Base-by-base conservation (phyloP, 768 basidiomycete species). In the Trametes cingulata region DNA sequence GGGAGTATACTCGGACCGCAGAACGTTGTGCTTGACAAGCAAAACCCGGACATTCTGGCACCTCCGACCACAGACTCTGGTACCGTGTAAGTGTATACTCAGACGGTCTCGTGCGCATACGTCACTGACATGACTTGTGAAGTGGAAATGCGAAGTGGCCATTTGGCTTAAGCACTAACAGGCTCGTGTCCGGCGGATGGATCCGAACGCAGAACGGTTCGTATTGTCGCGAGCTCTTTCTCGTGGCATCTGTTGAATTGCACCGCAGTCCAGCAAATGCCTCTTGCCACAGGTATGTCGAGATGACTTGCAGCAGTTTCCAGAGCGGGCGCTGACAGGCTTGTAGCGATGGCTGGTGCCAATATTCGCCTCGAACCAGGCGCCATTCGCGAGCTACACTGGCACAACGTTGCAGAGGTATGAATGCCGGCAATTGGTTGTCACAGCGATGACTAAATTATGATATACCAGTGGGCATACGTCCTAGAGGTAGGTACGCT, bases 291-390 rank as follows among this genome's bases (percentile, higher is more conserved):
- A 22, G 66, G 67, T 67, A n/a, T n/a, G n/a, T n/a, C n/a, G n/a
- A n/a, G n/a, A n/a, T n/a, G n/a, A n/a, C n/a, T n/a, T n/a, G n/a
- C n/a, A n/a, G n/a, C n/a, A n/a, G n/a, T n/a, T n/a, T n/a, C n/a
- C n/a, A n/a, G n/a, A n/a, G n/a, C n/a, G n/a, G n/a, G n/a, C n/a
- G n/a, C n/a, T n/a, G n/a, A n/a, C n/a, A n/a, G n/a, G 15, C 50
- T 24, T 50, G 29, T 50, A 69, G 72, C 63, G 3, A 67, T 78
- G 46, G 72, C 78, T n/a, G 68, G 65, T 14, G 68, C 47, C 13
- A 70, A 77, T 52, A 74, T 77, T 73, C 72, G 75, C 24, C 65
- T 77, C 12, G 67, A 74, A 43, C 68, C 72, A 3, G 75, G 75
- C 17, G 74, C 74, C 9, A 67, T 74, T 50, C 69, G 75, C 6